These are phyloP conservation scores for Salix caprea DNA, from an alignment of 345 rosid genomes.

Conservation along the genomic window DNA sequence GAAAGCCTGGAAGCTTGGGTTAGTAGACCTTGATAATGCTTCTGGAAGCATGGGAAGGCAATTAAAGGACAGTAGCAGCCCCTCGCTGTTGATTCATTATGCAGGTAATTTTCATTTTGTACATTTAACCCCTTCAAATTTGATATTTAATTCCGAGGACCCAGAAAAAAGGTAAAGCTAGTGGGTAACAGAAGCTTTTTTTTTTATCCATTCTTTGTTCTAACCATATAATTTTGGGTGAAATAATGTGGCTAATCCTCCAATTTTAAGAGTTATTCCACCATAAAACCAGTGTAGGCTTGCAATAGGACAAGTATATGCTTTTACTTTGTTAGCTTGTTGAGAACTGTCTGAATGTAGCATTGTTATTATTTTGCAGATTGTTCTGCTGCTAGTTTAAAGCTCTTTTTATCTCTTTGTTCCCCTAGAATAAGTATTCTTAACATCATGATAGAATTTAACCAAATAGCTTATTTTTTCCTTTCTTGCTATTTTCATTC, in stretches of 20 bases:
- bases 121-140: background rate
- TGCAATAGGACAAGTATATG: background rate
- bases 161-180: background rate
- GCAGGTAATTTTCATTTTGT: conserved; percentile 47
- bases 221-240: background rate
- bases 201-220: background rate
- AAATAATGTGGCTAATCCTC: background rate
- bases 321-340: background rate
- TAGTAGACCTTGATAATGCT: conserved; percentile 55
- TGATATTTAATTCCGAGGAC: background rate
- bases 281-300: background rate
- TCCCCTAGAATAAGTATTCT: background rate
- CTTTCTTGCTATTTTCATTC: conserved; percentile 12
- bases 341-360: background rate
- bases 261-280: background rate
- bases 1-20: conserved; percentile 89
- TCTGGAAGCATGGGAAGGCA: conserved; percentile 56
- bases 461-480: background rate
- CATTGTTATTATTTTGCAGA: background rate
- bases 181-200: background rate
- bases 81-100: conserved; percentile 80
- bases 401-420: background rate
- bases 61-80: conserved; percentile 71
- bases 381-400: background rate
- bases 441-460: background rate